Conservation (phyloP, 805 yeast species). For the Ogataea degrootiae region DNA sequence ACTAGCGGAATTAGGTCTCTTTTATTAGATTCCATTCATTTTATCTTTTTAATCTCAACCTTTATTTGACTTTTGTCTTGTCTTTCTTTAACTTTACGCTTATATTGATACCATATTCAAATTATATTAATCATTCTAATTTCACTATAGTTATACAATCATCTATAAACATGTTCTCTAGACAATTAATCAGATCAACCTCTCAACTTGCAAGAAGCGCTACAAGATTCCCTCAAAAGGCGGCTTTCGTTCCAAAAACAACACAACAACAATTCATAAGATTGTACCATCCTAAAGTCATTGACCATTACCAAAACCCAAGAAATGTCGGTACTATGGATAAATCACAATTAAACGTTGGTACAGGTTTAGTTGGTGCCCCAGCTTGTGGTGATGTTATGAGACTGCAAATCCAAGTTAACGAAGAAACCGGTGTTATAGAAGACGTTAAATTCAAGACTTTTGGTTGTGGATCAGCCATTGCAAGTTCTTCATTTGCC, state of each 20-base stretch:
- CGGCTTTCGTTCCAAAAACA: too few relatives aligned
- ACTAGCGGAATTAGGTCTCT: too few relatives aligned
- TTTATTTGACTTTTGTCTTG: too few relatives aligned
- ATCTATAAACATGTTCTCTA: conserved; percentile 16
- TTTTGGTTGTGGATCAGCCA: conserved; percentile 98
- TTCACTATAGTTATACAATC: neutral
- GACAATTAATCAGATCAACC: conserved; percentile 14
- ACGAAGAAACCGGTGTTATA: conserved; percentile 84
- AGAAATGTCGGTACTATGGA: conserved; percentile 94
- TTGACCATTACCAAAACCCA: conserved; percentile 95
- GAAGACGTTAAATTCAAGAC: conserved; percentile 97
- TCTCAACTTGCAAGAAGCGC: conserved; percentile 2
- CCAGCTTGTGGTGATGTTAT: conserved; percentile 99
- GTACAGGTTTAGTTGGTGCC: conserved; percentile 97
- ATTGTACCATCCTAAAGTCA: conserved; percentile 85
- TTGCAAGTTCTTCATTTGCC: conserved; percentile 91
- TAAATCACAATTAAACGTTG: conserved; percentile 70
- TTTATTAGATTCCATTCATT: too few relatives aligned
- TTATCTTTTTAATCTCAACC: too few relatives aligned
- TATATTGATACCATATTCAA: neutral
- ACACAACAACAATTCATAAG: conserved; percentile 17
- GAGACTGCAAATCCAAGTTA: conserved; percentile 93
- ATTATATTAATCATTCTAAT: too few relatives aligned
- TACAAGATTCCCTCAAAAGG: too few relatives aligned
- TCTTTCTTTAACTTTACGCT: neutral